Conservation (phyloP, 192 early-diverging fungal genomes). For the Umbelopsis sp. region DNA sequence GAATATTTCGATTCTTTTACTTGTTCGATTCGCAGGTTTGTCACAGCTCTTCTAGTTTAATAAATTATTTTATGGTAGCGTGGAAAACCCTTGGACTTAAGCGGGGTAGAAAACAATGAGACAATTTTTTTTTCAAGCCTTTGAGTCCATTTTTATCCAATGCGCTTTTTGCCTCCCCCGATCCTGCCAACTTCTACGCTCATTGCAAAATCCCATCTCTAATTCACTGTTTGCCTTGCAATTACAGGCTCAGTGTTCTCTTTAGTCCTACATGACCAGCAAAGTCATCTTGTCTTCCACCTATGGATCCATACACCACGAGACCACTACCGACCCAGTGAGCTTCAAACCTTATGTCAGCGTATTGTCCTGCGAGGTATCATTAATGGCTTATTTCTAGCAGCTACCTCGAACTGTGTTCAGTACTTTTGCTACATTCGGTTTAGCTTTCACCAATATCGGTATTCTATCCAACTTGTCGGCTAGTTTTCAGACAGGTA, state of each 20-base stretch:
- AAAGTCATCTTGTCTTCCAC: neutral
- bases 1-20: too few species aligned
- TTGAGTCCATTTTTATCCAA: neutral
- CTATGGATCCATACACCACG: neutral
- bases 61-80: too few species aligned
- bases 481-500: conserved; percentile 35
- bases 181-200: neutral
- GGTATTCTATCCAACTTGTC: conserved; percentile 37
- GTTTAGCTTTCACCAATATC: conserved; percentile 38
- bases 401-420: neutral
- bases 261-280: neutral
- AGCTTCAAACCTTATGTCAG: neutral
- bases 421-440: neutral
- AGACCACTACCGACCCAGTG: neutral
- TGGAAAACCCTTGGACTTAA: too few species aligned
- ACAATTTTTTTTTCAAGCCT: neutral
- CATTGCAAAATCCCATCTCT: neutral
- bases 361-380: neutral
- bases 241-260: neutral
- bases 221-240: neutral
- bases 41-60: too few species aligned
- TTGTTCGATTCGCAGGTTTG: neutral
- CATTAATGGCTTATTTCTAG: neutral
- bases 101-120: neutral
- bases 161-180: neutral